These are phyloP conservation scores for Dictyostelium purpureum DNA, from an alignment of 78 protist genomes.

Conservation along the genomic window DNA sequence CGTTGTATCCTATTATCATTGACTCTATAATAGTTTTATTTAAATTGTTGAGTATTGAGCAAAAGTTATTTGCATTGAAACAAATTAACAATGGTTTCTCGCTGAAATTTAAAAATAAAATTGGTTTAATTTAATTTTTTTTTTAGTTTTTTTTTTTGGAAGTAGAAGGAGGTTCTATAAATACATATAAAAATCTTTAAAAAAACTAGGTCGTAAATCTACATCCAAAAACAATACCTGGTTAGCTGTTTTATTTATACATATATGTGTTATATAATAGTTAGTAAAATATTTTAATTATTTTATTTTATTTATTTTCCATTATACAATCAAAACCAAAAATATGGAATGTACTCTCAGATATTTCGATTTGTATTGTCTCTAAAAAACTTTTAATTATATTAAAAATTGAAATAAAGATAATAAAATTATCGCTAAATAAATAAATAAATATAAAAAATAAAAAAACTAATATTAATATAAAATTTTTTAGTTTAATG, in stretches of 20 bases:
- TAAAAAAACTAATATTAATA: too few relatives aligned
- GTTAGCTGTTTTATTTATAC: not conserved
- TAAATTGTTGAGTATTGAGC: not conserved
- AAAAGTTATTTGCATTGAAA: conserved; percentile 16
- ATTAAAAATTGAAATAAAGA: conserved; percentile 1
- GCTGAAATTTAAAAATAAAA: not conserved
- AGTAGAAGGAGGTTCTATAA: not conserved
- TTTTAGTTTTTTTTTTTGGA: not conserved
- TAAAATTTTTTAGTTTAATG: not conserved
- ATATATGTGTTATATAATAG: too few relatives aligned
- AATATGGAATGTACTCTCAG: conserved; percentile 8
- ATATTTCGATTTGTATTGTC: not conserved
- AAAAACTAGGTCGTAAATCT: not conserved
- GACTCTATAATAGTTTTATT: not conserved
- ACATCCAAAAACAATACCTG: conserved; percentile 44
- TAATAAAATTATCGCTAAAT: not conserved
- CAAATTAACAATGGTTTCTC: conserved; percentile 4
- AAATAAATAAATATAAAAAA: too few relatives aligned
- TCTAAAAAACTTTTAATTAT: conserved; percentile 19
- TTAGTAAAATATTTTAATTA: not conserved
- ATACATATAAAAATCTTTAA: conserved; percentile 24
- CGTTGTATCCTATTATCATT: not conserved
- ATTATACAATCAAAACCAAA: conserved; percentile 33
- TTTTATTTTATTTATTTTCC: not conserved
- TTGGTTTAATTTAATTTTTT: not conserved